A percentile compares a stretch with the other conserved stretches of the same genome.
These are phyloP conservation scores for Oryza nivara DNA, from an alignment of 176 grass and related monocot species.

Conservation along the genomic window DNA sequence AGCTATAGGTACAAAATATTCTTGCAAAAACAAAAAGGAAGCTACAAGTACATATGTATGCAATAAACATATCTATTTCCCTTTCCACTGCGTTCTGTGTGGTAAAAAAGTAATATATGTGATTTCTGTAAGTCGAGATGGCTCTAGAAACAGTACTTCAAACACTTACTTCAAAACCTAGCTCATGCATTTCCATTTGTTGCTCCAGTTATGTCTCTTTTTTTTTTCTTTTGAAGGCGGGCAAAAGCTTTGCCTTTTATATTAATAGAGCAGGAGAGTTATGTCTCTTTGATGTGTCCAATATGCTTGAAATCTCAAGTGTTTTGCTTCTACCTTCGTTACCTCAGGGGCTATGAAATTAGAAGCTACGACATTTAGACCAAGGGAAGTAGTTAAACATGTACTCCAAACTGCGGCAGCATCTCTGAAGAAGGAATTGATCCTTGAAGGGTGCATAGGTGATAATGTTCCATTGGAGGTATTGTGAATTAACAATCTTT, in stretches of 20 bases:
- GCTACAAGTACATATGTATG: conserved; percentile 3
- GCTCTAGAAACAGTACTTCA: conserved; percentile 17
- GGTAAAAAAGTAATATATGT: conserved; percentile 14
- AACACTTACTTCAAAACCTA: conserved; percentile 29
- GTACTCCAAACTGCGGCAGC: conserved; percentile 97
- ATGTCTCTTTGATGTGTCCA: conserved; percentile 21
- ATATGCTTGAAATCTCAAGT: conserved; percentile 43
- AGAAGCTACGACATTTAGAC: conserved; percentile 87
- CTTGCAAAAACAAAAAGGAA: neutral
- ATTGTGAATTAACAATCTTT: conserved; percentile 38
- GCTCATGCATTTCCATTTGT: conserved; percentile 18
- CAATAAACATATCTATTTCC: neutral
- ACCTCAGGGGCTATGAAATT: conserved; percentile 91
- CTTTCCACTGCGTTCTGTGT: conserved; percentile 9
- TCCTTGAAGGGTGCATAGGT: conserved; percentile 79
- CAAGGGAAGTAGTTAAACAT: conserved; percentile 97
- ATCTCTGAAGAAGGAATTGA: conserved; percentile 91
- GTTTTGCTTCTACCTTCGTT: conserved; percentile 24
- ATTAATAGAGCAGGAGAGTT: neutral
- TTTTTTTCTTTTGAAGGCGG: too few species aligned
- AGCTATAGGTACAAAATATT: neutral
- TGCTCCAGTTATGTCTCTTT: conserved; percentile 29
- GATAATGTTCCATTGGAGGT: conserved; percentile 87
- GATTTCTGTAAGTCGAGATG: conserved; percentile 5
- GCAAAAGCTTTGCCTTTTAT: too few species aligned